Conservation (phyloP, 2,329 filamentous ascomycete species). For the Curvularia spicifera region DNA sequence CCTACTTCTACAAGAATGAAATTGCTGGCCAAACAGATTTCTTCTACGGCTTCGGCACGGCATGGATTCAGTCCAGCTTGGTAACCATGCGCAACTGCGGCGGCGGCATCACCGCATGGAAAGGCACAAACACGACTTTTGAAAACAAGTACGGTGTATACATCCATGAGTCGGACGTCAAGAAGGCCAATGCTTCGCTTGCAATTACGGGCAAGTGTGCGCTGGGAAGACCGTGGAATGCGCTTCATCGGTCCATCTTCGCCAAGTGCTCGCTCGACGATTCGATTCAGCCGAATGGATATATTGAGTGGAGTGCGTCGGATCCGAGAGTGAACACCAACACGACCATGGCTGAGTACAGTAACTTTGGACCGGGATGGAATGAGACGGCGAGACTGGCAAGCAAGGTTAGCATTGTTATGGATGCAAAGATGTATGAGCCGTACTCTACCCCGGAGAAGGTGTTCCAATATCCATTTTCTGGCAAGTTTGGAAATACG, state of each 20-base stretch:
- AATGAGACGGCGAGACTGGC: constrained; percentile 55
- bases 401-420: constrained; percentile 56
- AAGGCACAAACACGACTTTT: constrained; percentile 70
- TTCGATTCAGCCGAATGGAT: constrained; percentile 61
- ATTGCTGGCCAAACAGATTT: constrained; percentile 73
- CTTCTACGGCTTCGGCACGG: constrained; percentile 71
- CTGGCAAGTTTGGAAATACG: constrained; percentile 54
- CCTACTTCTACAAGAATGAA: constrained; percentile 66
- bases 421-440: constrained; percentile 48
- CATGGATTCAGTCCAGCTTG: constrained; percentile 63
- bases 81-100: constrained; percentile 66
- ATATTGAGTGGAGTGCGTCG: constrained; percentile 59
- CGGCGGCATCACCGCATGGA: constrained; percentile 73
- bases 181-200: constrained; percentile 61
- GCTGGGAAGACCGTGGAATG: constrained; percentile 69
- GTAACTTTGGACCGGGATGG: constrained; percentile 61
- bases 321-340: constrained; percentile 47
- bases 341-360: constrained; percentile 66
- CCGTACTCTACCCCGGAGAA: constrained; percentile 32
- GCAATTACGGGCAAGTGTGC: constrained; percentile 56
- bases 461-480: constrained; percentile 46
- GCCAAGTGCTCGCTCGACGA: constrained; percentile 62
- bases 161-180: constrained; percentile 62
- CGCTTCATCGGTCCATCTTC: constrained; percentile 64
- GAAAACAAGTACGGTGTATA: constrained; percentile 72